Percentiles rank a stretch among this genome's conserved stretches.
Conservation (phyloP, 768 basidiomycete species). For the Grammothele lineata region DNA sequence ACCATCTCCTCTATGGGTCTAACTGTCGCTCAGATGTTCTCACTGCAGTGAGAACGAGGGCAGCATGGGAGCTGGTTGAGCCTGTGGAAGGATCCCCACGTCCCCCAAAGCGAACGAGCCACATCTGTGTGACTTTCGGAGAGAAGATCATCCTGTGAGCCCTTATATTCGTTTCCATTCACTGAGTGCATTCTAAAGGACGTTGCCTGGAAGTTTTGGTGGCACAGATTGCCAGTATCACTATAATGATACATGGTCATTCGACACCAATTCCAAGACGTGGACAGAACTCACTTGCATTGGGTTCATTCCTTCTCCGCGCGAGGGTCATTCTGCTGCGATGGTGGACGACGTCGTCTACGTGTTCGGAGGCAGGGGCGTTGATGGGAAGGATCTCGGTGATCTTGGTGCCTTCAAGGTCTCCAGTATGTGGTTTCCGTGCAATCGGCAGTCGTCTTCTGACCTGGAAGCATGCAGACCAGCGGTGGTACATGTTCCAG, state of each 20-base stretch:
- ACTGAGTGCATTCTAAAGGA: too few relatives aligned
- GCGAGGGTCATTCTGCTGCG: slow-evolving; percentile 96
- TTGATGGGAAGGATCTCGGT: slow-evolving; percentile 92
- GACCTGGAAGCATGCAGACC: slow-evolving; percentile 48
- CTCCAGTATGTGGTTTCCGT: slow-evolving; percentile 62
- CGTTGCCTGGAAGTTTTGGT: slow-evolving; percentile 93
- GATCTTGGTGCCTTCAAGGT: slow-evolving; percentile 98
- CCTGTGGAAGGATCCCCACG: slow-evolving; percentile 48
- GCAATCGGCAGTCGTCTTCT: not conserved
- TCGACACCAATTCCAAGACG: slow-evolving; percentile 69
- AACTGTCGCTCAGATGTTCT: not conserved
- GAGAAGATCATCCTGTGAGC: slow-evolving; percentile 83
- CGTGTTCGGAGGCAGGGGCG: slow-evolving; percentile 94
- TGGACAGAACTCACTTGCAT: slow-evolving; percentile 96
- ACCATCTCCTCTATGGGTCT: too few relatives aligned
- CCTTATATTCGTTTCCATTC: slow-evolving; percentile 10
- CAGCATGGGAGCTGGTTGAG: slow-evolving; percentile 80
- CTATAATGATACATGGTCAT: slow-evolving; percentile 98
- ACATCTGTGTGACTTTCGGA: slow-evolving; percentile 78
- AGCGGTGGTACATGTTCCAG: slow-evolving; percentile 99
- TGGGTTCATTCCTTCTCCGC: slow-evolving; percentile 91
- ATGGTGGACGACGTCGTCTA: slow-evolving; percentile 97
- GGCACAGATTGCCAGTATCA: slow-evolving; percentile 99
- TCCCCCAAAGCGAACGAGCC: slow-evolving; percentile 87
- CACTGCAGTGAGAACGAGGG: slow-evolving; percentile 68